Evolutionary conservation across 208 protist genomes (phyloP), one percentile per base, ranked within the genome.

Genomic region (Trypanosomatidae sp.): DNA sequence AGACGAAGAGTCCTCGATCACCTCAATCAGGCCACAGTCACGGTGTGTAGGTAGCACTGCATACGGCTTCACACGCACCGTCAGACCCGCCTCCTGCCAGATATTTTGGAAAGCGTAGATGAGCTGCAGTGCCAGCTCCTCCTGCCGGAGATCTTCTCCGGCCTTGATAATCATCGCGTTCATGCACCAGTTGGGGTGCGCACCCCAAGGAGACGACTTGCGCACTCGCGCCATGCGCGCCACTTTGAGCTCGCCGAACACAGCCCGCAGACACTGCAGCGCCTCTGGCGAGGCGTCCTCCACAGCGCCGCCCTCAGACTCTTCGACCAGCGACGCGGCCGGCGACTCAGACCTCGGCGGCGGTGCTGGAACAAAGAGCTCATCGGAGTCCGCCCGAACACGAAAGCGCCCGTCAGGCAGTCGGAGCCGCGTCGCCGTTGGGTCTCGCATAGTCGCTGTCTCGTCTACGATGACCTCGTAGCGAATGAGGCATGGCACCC

Each of bases 111-210:
- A 95, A 36, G 84, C 76, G 47, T 83, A 67, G 58, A 98, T 96
- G 30, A 98, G 81, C 80, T 98, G 97, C 65, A 97, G 73, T 12
- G 95, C 94, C 36, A 98, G 87, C 81, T 94, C 90, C 84, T 98
- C 95, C 76, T 98, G 97, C 65, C 95, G 87, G 56, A 98, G 77
- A 73, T 98, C 94, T 64, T 98, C 97, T 4, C 93, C 94, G 0
- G 84, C 86, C 83, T 98, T 98, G 8, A 98, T 88, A 52, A 98
- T 96, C 74, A 98, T 83, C 43, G 89, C 83, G 30, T 58, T 77
- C 65, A 97, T 83, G 43, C 70, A 83, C 97, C 95, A 98, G 67
- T 94, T 92, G 30, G 91, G 92, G 68, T 95, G 91, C 7, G 67
- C 81, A 4, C 94, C 93, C 87, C 88, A 97, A 30, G 79, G 65